These are phyloP conservation scores for Xylaria sp. DNA, from an alignment of 2,329 filamentous ascomycete species.

Conservation along the genomic window DNA sequence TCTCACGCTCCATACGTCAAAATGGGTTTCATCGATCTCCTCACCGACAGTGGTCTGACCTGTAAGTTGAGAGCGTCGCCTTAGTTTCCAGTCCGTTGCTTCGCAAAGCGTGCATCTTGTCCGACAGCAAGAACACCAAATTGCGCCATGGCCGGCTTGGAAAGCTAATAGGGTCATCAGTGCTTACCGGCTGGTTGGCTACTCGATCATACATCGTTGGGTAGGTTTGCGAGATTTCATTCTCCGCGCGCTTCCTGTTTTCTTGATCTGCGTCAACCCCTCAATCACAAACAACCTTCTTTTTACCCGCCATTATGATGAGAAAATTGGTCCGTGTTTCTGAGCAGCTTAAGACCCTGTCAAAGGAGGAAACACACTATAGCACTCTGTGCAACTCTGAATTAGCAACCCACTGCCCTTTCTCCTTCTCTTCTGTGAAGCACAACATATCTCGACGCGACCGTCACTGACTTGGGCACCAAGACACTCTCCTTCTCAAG, in stretches of 20 bases:
- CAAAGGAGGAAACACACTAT: slow-evolving; percentile 53
- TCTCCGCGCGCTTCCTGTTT: not conserved
- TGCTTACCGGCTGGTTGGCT: slow-evolving; percentile 69
- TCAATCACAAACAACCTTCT: slow-evolving; percentile 32
- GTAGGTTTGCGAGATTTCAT: slow-evolving; percentile 60
- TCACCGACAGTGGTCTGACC: slow-evolving; percentile 65
- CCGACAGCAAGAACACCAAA: slow-evolving; percentile 3
- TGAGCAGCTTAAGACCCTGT: slow-evolving; percentile 83
- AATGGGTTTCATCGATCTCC: slow-evolving; percentile 71
- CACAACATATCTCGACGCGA: not conserved
- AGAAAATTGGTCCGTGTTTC: slow-evolving; percentile 86
- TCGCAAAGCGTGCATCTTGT: slow-evolving; percentile 22
- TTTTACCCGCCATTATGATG: slow-evolving; percentile 63
- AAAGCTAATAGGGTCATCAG: slow-evolving; percentile 41
- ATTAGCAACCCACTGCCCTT: slow-evolving; percentile 30
- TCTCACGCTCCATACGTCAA: slow-evolving; percentile 45
- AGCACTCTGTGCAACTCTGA: slow-evolving; percentile 53
- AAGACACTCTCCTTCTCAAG: slow-evolving; percentile 80
- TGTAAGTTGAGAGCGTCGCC: slow-evolving; percentile 52
- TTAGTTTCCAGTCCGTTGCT: slow-evolving; percentile 11
- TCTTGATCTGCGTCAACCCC: not conserved
- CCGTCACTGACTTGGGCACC: slow-evolving; percentile 38
- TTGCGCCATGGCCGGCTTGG: slow-evolving; percentile 25
- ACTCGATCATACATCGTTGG: slow-evolving; percentile 77
- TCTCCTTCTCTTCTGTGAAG: not conserved